Base-by-base conservation (phyloP, 2,329 filamentous ascomycete genomes). In the Ascochyta rabiei region DNA sequence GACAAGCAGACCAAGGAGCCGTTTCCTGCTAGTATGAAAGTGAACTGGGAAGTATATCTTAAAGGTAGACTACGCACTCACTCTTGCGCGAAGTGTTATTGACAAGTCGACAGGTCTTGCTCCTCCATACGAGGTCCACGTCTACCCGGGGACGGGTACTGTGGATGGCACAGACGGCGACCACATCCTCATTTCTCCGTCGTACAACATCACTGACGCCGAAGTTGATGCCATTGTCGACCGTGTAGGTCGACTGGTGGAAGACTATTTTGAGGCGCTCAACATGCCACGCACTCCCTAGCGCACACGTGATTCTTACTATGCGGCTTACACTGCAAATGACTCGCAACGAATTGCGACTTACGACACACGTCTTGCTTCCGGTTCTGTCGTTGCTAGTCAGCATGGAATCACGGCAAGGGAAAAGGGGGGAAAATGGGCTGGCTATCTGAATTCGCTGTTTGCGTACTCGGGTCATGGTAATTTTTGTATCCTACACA, bases 111-210 rank as follows among this genome's bases (percentile, higher is more conserved):
- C 49, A 81, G 79, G 76, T 21, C 69, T 80, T 57, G 66, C 70
- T 42, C 58, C 69, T 13, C 72, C 74, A 4, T 79, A 82, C 63
- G 79, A 77, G 49, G 82, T 89, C 58, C 81, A 81, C 3, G 66
- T 90, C 2, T 91, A 90, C 67, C 85, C 85, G 1, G 87, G 86
- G 0, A 75, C 76, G 0, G 88, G 88, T 1, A 85, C 85, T 0
- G 83, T 78, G 0, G 86, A 89, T 39, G 79, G 82, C 1, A 67
- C 70, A n/a, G 68, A 69, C 1, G 89, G 89, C 9, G 89, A 93
- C 65, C 87, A 90, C 70, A 77, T 91, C 31, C 79, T 92, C 23
- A 65, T 93, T 10, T 83, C 88, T 1, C 89, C 89, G 5, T 81
- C 89, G 0, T 91, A 86, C 73, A 90, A 84, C 39, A 79, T 87